These are phyloP conservation scores for Lycium barbarum DNA, from an alignment of 257 asterid genomes.

Conservation along the genomic window DNA sequence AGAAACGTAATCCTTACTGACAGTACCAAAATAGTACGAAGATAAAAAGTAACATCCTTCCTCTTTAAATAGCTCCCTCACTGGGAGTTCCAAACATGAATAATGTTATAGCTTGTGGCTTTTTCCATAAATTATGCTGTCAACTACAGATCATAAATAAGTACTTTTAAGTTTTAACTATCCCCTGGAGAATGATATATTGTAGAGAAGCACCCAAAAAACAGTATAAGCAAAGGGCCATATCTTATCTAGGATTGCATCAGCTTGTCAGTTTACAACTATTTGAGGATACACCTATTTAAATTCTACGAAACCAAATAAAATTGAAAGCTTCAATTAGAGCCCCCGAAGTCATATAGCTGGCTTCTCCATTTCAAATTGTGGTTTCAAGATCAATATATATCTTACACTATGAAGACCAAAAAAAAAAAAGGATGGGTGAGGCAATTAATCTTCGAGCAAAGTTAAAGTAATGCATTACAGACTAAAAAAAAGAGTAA, in stretches of 20 bases:
- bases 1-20: not conserved
- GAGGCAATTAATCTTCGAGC: not conserved
- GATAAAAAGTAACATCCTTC: not conserved
- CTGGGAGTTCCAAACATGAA: not conserved
- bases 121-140: slow-evolving; percentile 15
- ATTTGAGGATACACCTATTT: not conserved
- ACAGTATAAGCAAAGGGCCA: not conserved
- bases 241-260: slow-evolving; percentile 10
- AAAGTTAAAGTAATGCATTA: not conserved
- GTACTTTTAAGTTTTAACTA: slow-evolving; percentile 14
- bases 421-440: not conserved
- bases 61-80: not conserved
- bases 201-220: not conserved
- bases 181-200: slow-evolving; percentile 7
- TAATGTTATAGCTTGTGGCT: not conserved
- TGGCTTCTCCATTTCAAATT: not conserved
- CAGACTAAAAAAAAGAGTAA: not conserved
- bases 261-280: not conserved
- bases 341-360: not conserved
- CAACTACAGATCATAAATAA: slow-evolving; percentile 17
- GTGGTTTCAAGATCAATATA: not conserved
- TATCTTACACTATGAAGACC: not conserved
- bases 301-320: slow-evolving; percentile 18
- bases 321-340: not conserved
- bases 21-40: slow-evolving; percentile 1